phyloP scores from a whole-genome alignment of 2,329 filamentous ascomycete genomes.

The Dichotomopilus funicola region DNA sequence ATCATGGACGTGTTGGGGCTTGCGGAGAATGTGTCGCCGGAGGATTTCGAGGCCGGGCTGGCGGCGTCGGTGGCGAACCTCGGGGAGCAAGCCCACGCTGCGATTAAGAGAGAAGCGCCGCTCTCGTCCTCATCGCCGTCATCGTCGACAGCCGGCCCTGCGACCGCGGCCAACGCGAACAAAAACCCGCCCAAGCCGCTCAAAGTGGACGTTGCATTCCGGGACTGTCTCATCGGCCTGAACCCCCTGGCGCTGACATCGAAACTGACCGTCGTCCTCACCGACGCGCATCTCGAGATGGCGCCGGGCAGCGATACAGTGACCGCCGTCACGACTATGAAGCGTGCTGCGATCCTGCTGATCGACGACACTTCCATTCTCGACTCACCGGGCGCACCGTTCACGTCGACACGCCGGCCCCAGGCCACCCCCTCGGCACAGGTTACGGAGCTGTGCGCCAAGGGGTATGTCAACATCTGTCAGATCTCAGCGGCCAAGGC shows the following conservation, averaged over 20 bases:
- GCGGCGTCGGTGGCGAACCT: conserved; percentile 74
- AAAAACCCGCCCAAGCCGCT: conserved; percentile 42
- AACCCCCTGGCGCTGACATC: conserved; percentile 71
- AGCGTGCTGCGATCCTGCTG: conserved; percentile 75
- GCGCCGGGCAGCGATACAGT: conserved; percentile 60
- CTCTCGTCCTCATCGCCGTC: conserved; percentile 22
- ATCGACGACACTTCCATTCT: conserved; percentile 63
- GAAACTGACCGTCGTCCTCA: conserved; percentile 72
- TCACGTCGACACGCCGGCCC: conserved; percentile 29
- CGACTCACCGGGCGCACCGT: conserved; percentile 36
- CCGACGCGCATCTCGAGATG: conserved; percentile 67
- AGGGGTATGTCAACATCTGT: conserved; percentile 80
- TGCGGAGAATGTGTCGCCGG: conserved; percentile 56
- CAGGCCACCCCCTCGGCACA: conserved; percentile 42
- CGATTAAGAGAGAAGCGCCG: conserved; percentile 32
- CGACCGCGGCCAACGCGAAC: conserved; percentile 9
- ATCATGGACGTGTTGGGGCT: conserved; percentile 73
- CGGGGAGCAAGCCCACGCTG: conserved; percentile 54
- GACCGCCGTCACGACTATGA: conserved; percentile 59
- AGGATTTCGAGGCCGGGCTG: conserved; percentile 69
- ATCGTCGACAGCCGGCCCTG: no score
- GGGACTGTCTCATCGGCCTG: conserved; percentile 75
- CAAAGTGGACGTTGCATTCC: conserved; percentile 66
- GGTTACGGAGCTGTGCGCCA: conserved; percentile 50
- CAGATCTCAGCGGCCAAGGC: conserved; percentile 78